Conservation (phyloP, 176 grass and related monocot species). For the Eleusine coracana region DNA sequence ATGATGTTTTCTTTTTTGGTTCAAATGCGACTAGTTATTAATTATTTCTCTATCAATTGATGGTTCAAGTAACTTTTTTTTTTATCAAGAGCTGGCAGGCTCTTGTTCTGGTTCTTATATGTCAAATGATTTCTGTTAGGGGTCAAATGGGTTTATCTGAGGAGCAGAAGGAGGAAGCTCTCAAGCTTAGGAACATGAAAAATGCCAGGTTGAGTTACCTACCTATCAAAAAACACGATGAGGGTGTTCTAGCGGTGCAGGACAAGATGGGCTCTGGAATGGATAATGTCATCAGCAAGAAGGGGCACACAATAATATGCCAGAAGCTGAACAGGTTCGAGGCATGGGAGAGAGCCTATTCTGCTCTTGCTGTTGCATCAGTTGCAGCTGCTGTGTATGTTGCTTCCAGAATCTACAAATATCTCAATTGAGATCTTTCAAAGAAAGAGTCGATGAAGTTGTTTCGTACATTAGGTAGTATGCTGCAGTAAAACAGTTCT, state of each 20-base stretch:
- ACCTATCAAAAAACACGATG: slow-evolving; percentile 52
- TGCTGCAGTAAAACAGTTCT: too few relatives aligned
- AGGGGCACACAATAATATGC: slow-evolving; percentile 57
- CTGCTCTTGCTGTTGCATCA: slow-evolving; percentile 71
- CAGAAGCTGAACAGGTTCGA: slow-evolving; percentile 76
- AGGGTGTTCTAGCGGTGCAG: slow-evolving; percentile 47
- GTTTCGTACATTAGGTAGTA: too few relatives aligned
- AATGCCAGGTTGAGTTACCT: slow-evolving; percentile 43
- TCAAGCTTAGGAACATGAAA: slow-evolving; percentile 50
- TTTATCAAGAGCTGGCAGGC: too few relatives aligned
- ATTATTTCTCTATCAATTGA: too few relatives aligned
- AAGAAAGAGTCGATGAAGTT: background rate
- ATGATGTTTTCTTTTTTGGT: too few relatives aligned
- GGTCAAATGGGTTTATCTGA: slow-evolving; percentile 86
- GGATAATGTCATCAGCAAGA: slow-evolving; percentile 34
- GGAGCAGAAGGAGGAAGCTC: slow-evolving; percentile 81
- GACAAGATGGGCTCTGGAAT: slow-evolving; percentile 38
- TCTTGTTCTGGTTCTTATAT: too few relatives aligned
- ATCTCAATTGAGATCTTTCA: slow-evolving; percentile 41
- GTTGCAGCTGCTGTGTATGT: slow-evolving; percentile 66
- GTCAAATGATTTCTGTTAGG: slow-evolving; percentile 36
- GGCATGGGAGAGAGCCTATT: slow-evolving; percentile 78
- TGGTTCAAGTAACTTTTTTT: too few relatives aligned
- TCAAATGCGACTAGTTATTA: too few relatives aligned
- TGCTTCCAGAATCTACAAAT: slow-evolving; percentile 78